Conservation (phyloP, 2,329 filamentous ascomycete species). For the Cladosporium sp. region DNA sequence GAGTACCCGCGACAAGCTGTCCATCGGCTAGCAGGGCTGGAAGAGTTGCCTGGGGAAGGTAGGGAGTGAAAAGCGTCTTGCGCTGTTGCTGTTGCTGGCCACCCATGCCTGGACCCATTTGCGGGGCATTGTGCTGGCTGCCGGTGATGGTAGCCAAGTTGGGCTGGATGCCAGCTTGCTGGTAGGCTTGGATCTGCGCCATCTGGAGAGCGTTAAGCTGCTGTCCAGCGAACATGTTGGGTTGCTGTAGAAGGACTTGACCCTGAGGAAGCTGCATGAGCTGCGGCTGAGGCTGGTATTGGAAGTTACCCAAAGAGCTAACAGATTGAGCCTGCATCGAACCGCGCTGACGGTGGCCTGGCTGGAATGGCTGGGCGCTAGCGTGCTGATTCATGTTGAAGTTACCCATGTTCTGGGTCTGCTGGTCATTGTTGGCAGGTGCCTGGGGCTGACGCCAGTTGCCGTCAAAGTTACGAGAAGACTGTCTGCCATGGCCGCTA, state of each 20-base stretch:
- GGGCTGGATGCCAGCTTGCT: slow-evolving; percentile 73
- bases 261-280: slow-evolving; percentile 78
- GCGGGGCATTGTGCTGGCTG: slow-evolving; percentile 30
- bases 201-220: slow-evolving; percentile 84
- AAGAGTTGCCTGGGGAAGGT: slow-evolving; percentile 88
- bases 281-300: slow-evolving; percentile 80
- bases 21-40: slow-evolving; percentile 87
- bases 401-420: slow-evolving; percentile 52
- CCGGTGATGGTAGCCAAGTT: slow-evolving; percentile 41
- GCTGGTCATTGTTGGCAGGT: slow-evolving; percentile 46
- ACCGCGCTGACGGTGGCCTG: slow-evolving; percentile 78
- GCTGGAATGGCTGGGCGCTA: slow-evolving; percentile 75
- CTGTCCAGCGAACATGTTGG: slow-evolving; percentile 78
- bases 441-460: slow-evolving; percentile 79
- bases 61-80: slow-evolving; percentile 97
- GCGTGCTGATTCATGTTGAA: slow-evolving; percentile 68
- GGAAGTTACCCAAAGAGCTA: slow-evolving; percentile 77
- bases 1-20: slow-evolving; percentile 90
- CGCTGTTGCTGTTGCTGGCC: slow-evolving; percentile 83
- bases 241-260: slow-evolving; percentile 74
- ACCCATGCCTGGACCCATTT: slow-evolving; percentile 50
- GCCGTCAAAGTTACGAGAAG: slow-evolving; percentile 91
- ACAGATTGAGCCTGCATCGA: slow-evolving; percentile 81
- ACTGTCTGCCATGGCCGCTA: slow-evolving; percentile 74
- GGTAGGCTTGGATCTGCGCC: slow-evolving; percentile 84